Percentiles rank a stretch among this genome's conserved stretches.
Evolutionary conservation across 2,329 filamentous ascomycete genomes (phyloP).

Genomic region (Aureobasidium sp.): DNA sequence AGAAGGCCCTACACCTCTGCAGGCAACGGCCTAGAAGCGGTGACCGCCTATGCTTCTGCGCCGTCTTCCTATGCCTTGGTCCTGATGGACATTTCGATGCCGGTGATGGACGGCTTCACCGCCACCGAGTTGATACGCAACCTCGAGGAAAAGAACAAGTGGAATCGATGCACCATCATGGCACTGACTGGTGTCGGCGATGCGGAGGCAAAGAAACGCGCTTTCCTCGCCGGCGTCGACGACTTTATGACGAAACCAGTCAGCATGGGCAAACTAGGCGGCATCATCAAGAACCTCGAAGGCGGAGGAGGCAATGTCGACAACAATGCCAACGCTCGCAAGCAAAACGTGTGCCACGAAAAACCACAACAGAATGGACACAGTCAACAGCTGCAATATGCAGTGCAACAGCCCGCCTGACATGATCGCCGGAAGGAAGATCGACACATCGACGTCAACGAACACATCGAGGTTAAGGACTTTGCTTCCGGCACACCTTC

Average conservation of each 20-base stretch:
- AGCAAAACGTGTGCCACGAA: background rate
- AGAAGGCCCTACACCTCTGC: constrained; percentile 23
- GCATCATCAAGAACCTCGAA: constrained; percentile 10
- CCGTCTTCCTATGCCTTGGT: constrained; percentile 35
- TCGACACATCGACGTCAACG: background rate
- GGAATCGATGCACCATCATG: constrained; percentile 18
- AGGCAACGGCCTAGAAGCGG: constrained; percentile 40
- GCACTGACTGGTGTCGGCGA: constrained; percentile 28
- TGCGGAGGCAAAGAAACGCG: constrained; percentile 21
- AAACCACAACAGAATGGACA: background rate
- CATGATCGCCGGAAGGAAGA: background rate
- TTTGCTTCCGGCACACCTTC: background rate
- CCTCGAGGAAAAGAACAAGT: constrained; percentile 20
- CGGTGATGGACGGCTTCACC: constrained; percentile 27
- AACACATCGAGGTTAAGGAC: background rate
- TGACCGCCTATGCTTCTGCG: constrained; percentile 31
- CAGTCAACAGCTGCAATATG: background rate
- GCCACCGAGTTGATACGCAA: constrained; percentile 24
- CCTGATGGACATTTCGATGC: constrained; percentile 39
- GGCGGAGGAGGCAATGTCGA: background rate
- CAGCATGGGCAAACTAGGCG: constrained; percentile 21
- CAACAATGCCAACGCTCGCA: background rate
- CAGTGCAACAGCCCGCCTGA: background rate
- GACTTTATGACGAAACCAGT: constrained; percentile 29
- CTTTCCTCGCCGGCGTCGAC: constrained; percentile 25